Evolutionary conservation across 106 monocot species (phyloP), one percentile per base, ranked within the genome.

Genomic region (Hemerocallis citrina): DNA sequence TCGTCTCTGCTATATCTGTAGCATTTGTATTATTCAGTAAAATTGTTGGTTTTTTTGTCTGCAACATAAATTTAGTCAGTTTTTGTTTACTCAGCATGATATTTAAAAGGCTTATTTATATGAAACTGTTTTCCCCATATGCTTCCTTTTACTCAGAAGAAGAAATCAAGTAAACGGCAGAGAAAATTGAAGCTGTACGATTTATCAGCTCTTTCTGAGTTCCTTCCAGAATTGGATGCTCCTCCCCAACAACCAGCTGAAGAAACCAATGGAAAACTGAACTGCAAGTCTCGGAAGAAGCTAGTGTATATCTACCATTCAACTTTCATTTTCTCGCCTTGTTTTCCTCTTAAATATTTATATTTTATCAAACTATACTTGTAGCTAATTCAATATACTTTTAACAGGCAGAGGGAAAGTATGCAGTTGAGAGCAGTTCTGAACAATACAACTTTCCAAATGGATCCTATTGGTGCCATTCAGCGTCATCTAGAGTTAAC

Each of bases 161-260:
- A 68, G 55, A 79, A 32, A 72, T 54, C 57, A 12, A 62, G 83
- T 60, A 77, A 59, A 34, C 76, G 82, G 5, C 64, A 86, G 59
- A 92, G 74, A 72, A 92, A 87, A 55, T 23, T 83, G 48, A 92
- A 75, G 67, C 76, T 75, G 29, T 92, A 83, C 51, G 80, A 92
- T 72, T 69, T 92, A 30, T 83, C 83, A 15, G 40, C 57, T 19
- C 92, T 92, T 3, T 52, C 80, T 6, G 77, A 86, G 17, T 67
- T 72, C 47, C 79, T 92, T 74, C 86, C 77, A 54, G 69, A 80
- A 49, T 8, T 54, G 21, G 48, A 67, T 46, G 28, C 58, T 11
- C 33, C 62, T 16, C 23, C 57, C 21, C 15, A 56, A 27, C 35
- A 67, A 20, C 31, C 21, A 16, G 28, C 42, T n/a, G 52, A 45